A percentile compares a stretch with the other conserved stretches of the same genome.
phyloP scores from a whole-genome alignment of 2,329 filamentous ascomycete species.

The Colletotrichum camelliae region DNA sequence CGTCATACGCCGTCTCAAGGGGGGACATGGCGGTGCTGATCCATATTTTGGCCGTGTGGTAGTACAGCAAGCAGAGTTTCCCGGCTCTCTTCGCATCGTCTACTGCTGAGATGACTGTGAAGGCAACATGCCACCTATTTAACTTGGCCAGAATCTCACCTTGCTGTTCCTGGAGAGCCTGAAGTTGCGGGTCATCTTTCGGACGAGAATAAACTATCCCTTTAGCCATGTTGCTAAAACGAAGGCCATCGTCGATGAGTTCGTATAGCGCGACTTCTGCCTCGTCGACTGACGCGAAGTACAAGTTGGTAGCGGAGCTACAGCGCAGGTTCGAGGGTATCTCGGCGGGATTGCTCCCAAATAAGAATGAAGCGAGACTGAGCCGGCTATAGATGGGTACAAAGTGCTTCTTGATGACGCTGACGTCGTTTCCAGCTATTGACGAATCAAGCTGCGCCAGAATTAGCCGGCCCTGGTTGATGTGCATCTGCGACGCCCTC shows the following conservation, averaged over 20 bases:
- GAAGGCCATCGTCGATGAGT: slow-evolving; percentile 43
- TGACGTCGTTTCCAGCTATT: slow-evolving; percentile 31
- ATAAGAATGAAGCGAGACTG: slow-evolving; percentile 44
- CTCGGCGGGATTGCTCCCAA: slow-evolving; percentile 39
- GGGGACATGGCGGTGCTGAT: slow-evolving; percentile 32
- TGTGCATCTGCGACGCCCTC: slow-evolving; percentile 48
- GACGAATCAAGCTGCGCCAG: slow-evolving; percentile 36
- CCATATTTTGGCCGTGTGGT: slow-evolving; percentile 39
- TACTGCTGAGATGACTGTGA: slow-evolving; percentile 31
- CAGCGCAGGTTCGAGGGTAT: slow-evolving; percentile 41
- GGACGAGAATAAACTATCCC: slow-evolving; percentile 30
- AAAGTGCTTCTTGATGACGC: slow-evolving; percentile 43
- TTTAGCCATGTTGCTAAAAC: slow-evolving; percentile 36
- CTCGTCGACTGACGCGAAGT: slow-evolving; percentile 38
- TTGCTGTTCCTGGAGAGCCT: slow-evolving; percentile 34
- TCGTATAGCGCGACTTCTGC: slow-evolving; percentile 38
- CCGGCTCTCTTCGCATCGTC: slow-evolving; percentile 12
- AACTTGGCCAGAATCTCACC: slow-evolving; percentile 34
- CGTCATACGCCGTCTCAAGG: slow-evolving; percentile 39
- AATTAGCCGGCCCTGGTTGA: slow-evolving; percentile 48
- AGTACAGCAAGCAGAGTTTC: slow-evolving; percentile 41
- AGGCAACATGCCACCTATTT: slow-evolving; percentile 34
- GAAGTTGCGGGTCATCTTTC: slow-evolving; percentile 26
- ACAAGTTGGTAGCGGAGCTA: slow-evolving; percentile 27
- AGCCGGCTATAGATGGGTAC: slow-evolving; percentile 50